Base-by-base conservation (phyloP, 73 alveolate species). In the Paramecium caudatum region DNA sequence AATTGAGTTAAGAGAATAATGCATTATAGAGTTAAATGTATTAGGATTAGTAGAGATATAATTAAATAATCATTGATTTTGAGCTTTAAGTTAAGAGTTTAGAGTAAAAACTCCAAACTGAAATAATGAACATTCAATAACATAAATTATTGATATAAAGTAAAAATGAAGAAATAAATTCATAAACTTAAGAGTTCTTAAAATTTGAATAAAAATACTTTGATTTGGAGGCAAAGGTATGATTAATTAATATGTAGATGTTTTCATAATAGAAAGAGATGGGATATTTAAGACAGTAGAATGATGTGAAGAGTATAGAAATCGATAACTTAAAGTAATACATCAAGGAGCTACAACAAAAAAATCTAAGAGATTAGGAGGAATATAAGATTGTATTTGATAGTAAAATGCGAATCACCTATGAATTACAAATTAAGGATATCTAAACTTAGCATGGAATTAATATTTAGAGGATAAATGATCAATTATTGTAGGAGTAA, bases 171-270 rank as follows among this genome's bases (percentile, higher is more conserved):
- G 84, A 68, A 68, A 68, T 68, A 8, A 37, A 32, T 68, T 15
- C 50, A 30, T 37, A 68, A 68, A 68, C 47, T 13, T 34, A 68
- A 0, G 84, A 68, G 34, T 37, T 68, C 30, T 32, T 34, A 15
- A 68, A 16, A 16, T 37, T 68, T 10, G 84, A 68, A 37, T 6
- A 68, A 23, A 68, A 37, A 10, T 37, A 34, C 13, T 68, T 34
- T 15, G 84, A 68, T 68, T 68, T 68, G 34, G 84, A 68, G 37
- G 10, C 84, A 12, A 34, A 68, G n/a, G 84, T 68, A 68, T n/a
- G 7, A 0, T 3, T 55, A 55, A 33, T 32, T 68, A 68, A 9
- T 33, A 68, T 30, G 25, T 7, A 68, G 84, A 34, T 68, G 47
- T 34, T 68, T 34, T 16, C 30, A 32, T 10, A 32, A 32, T 15